Evolutionary conservation across 441 rosid genomes (phyloP).

Genomic region (Syzygium syzygioides): DNA sequence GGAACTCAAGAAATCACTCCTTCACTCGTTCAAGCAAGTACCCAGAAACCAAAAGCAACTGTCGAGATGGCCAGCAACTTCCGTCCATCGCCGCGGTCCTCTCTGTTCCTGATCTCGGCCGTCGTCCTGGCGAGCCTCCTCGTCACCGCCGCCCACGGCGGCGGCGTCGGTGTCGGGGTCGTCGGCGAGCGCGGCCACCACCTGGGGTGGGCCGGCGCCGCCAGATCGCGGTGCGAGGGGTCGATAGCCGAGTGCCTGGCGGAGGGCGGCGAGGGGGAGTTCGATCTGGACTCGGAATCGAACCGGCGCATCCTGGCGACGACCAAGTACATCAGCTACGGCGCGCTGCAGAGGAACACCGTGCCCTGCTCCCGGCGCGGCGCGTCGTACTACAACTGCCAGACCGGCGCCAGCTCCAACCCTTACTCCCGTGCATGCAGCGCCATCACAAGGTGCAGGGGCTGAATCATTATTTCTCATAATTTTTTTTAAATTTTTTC

Average conservation of each 20-base stretch:
- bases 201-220: conserved; percentile 47
- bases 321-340: conserved; percentile 72
- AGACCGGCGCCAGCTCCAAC: conserved; percentile 69
- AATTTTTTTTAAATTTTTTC: background rate
- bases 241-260: conserved; percentile 54
- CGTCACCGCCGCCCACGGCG: conserved; percentile 8
- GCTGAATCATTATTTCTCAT: conserved; percentile 19
- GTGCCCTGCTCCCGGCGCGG: conserved; percentile 97
- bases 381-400: conserved; percentile 90
- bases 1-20: background rate
- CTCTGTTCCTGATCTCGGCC: background rate
- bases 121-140: background rate
- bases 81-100: background rate
- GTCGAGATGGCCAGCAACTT: background rate
- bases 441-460: conserved; percentile 79
- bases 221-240: conserved; percentile 48
- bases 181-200: conserved; percentile 10
- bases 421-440: conserved; percentile 93
- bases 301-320: conserved; percentile 74
- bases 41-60: background rate
- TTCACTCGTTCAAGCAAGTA: background rate
- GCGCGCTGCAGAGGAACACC: conserved; percentile 74
- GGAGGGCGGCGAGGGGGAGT: conserved; percentile 41
- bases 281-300: conserved; percentile 71
- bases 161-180: conserved; percentile 23